These are phyloP conservation scores for Yamadazyma pseudoaaseri DNA, from an alignment of 1,139 yeast species.

Conservation along the genomic window DNA sequence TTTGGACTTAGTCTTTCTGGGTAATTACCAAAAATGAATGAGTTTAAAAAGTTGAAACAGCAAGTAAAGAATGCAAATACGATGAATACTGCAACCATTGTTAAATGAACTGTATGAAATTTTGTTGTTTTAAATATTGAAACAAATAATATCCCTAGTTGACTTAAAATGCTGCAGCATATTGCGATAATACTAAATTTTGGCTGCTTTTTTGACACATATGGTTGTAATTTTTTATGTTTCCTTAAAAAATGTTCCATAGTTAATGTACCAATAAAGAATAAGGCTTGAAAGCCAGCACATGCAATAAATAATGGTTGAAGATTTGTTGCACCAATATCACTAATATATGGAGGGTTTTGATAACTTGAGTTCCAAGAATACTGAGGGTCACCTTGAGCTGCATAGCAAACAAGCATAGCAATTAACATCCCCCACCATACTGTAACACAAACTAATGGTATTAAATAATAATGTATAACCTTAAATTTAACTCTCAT, in stretches of 20 bases:
- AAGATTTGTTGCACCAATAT: conserved; percentile 80
- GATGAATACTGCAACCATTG: conserved; percentile 75
- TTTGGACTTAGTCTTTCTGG: conserved; percentile 40
- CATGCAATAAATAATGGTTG: conserved; percentile 85
- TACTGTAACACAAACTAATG: conserved; percentile 27
- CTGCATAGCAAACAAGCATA: conserved; percentile 54
- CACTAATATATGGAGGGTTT: conserved; percentile 72
- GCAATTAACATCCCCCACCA: conserved; percentile 48
- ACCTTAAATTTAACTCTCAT: conserved; percentile 19
- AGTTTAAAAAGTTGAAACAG: conserved; percentile 57
- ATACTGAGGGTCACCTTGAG: conserved; percentile 75
- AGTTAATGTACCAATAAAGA: conserved; percentile 65
- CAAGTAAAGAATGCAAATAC: conserved; percentile 67
- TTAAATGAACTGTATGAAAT: conserved; percentile 59
- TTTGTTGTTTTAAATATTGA: conserved; percentile 68
- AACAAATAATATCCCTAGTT: conserved; percentile 73
- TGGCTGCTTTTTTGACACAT: conserved; percentile 47
- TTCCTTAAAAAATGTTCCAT: conserved; percentile 58
- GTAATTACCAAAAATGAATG: conserved; percentile 59
- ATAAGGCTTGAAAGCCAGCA: conserved; percentile 74
- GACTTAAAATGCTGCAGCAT: conserved; percentile 60
- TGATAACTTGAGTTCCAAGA: conserved; percentile 49
- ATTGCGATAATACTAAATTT: conserved; percentile 52
- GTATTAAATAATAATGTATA: conserved; percentile 36
- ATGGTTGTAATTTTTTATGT: conserved; percentile 53